A percentile compares a stretch with the other conserved stretches of the same genome.
These are phyloP conservation scores for Exsudoporus floridanus DNA, from an alignment of 1,284 basidiomycete genomes.

Conservation along the genomic window DNA sequence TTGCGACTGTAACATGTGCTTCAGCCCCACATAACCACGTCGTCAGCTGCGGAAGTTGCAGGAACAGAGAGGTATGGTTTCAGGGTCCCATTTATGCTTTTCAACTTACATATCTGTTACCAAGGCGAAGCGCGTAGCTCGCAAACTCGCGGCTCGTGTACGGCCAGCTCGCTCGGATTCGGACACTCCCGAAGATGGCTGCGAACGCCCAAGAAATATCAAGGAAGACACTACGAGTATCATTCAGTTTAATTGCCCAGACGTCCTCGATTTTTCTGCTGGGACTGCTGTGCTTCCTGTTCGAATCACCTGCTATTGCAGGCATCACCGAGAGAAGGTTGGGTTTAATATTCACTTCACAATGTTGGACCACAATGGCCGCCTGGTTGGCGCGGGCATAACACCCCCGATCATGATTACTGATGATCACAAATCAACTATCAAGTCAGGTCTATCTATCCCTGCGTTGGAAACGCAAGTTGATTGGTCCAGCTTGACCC, in stretches of 20 bases:
- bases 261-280: conserved; percentile 85
- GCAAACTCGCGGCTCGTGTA: conserved; percentile 79
- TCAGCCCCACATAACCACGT: conserved; percentile 78
- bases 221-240: conserved; percentile 81
- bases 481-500: conserved; percentile 45
- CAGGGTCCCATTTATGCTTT: conserved; percentile 6
- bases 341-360: conserved; percentile 94
- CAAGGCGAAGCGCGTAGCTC: conserved; percentile 83
- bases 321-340: conserved; percentile 96
- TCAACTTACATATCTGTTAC: conserved; percentile 7
- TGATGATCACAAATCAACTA: conserved; percentile 93
- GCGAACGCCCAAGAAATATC: conserved; percentile 42
- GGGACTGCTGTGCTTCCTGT: conserved; percentile 90
- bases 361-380: conserved; percentile 79
- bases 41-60: conserved; percentile 81
- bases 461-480: conserved; percentile 37
- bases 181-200: conserved; percentile 60
- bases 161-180: conserved; percentile 75
- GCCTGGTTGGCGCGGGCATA: conserved; percentile 79
- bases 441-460: conserved; percentile 33
- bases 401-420: conserved; percentile 98
- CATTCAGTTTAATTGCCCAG: conserved; percentile 94
- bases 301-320: conserved; percentile 97
- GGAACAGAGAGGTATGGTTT: conserved; percentile 71
- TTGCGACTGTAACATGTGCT: conserved; percentile 68